A percentile compares a stretch with the other conserved stretches of the same genome.
Conservation (phyloP, 2,329 filamentous ascomycete genomes). For the Cordyceps javanica region DNA sequence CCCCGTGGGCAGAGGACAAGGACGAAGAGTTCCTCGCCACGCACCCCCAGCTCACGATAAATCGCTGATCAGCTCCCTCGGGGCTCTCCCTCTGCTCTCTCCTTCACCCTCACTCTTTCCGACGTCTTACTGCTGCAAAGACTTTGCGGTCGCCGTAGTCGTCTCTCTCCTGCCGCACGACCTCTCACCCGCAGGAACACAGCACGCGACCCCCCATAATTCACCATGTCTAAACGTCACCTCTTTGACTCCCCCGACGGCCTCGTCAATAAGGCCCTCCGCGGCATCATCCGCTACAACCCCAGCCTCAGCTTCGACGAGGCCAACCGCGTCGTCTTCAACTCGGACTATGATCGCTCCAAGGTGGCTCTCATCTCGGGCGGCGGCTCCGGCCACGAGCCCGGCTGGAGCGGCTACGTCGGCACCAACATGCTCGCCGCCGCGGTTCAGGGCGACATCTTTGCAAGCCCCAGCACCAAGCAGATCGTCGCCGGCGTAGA, state of each 20-base stretch:
- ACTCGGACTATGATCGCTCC: slow-evolving; percentile 36
- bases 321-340: slow-evolving; percentile 45
- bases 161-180: slow-evolving; percentile 6
- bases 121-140: background rate
- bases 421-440: slow-evolving; percentile 56
- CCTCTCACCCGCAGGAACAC: slow-evolving; percentile 2
- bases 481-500: slow-evolving; percentile 56
- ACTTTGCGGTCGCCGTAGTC: background rate
- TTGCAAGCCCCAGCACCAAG: slow-evolving; percentile 56
- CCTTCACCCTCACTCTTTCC: background rate
- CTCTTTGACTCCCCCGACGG: slow-evolving; percentile 48
- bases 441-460: slow-evolving; percentile 56
- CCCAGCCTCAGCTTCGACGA: slow-evolving; percentile 44
- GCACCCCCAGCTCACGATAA: slow-evolving; percentile 4
- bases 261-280: slow-evolving; percentile 45
- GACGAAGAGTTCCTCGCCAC: background rate
- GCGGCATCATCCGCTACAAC: slow-evolving; percentile 48
- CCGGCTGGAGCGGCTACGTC: slow-evolving; percentile 59
- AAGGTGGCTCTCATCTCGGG: slow-evolving; percentile 47
- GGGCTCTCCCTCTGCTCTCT: background rate
- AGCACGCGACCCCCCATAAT: slow-evolving; percentile 1
- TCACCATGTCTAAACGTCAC: slow-evolving; percentile 45
- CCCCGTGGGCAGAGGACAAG: background rate
- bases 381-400: slow-evolving; percentile 54
- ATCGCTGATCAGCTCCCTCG: background rate